Evolutionary conservation across 306 rosid species (phyloP), one percentile per base, ranked within the genome.

Genomic region (Medicago ruthenica): DNA sequence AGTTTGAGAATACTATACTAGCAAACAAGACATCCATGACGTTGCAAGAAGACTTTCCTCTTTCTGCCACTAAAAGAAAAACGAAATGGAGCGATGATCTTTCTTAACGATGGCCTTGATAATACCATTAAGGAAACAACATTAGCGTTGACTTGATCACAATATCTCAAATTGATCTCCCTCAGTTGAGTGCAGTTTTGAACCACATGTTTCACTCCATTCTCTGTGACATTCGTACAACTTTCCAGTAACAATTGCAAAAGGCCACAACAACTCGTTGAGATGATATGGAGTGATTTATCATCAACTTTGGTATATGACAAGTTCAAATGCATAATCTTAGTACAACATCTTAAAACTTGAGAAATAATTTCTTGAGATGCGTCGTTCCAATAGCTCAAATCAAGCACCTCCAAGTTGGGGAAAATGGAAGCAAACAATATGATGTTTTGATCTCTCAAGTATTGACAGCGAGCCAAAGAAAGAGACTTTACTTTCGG

Each of bases 161-260:
- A 89, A 17, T 34, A 20, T 76, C 47, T 69, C 74, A 93, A 80
- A 81, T 83, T 80, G 64, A 93, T 82, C 85, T 85, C 85, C 81
- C 83, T 84, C 79, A 91, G 34, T 72, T 64, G 15, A 57, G 36
- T 82, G 87, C 96, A 93, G 24, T 79, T 84, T 75, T 54, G 37
- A 18, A 86, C 85, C 40, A 91, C 88, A 40, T 80, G 78, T 82
- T 66, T 82, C 80, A 84, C 87, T 57, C 98, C 96, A n/a, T 86
- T 78, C 4, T 34, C 68, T 13, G 93, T 93, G 62, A 93, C 84
- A 61, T 60, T 12, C 24, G 41, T 44, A 71, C 96, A 88, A 62
- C 74, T 61, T 10, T 59, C 42, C 47, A 91, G 64, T 21, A 83
- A 70, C 75, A 93, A 18, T 71, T 65, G 39, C 58, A 68, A 39